Percentiles rank a stretch among this genome's conserved stretches.
These are phyloP conservation scores for Debaryomyces subglobosus DNA, from an alignment of 1,139 yeast species.

Conservation along the genomic window DNA sequence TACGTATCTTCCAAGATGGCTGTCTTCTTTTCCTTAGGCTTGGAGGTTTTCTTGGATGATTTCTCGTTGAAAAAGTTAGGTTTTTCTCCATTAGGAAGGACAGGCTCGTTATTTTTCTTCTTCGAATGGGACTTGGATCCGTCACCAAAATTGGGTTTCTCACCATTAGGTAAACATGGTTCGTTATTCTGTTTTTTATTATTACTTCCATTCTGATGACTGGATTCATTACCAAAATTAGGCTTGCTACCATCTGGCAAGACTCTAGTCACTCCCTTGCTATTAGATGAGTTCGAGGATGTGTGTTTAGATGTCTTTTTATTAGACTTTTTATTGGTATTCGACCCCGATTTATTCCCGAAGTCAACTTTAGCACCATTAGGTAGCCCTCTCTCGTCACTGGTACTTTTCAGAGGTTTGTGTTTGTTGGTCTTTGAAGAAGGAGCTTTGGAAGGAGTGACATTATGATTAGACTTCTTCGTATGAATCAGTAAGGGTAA, in stretches of 20 bases:
- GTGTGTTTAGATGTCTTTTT: constrained; percentile 10
- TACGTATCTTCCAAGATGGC: constrained; percentile 36
- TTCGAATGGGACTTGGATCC: constrained; percentile 10
- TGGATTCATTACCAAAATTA: constrained; percentile 16
- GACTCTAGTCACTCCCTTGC: constrained; percentile 7
- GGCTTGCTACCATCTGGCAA: constrained; percentile 20
- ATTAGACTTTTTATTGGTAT: constrained; percentile 11
- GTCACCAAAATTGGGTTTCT: constrained; percentile 32
- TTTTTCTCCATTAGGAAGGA: constrained; percentile 24
- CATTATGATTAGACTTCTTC: constrained; percentile 8
- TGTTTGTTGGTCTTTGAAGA: constrained; percentile 18
- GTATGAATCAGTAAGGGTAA: constrained; percentile 31
- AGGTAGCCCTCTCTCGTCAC: constrained; percentile 36
- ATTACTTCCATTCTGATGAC: background rate
- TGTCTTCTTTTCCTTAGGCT: constrained; percentile 21
- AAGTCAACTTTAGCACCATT: constrained; percentile 48
- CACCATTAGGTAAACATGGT: constrained; percentile 35
- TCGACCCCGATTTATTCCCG: constrained; percentile 26
- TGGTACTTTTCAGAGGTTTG: constrained; percentile 21
- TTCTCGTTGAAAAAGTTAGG: constrained; percentile 22
- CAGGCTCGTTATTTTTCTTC: constrained; percentile 13
- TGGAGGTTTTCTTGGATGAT: constrained; percentile 14
- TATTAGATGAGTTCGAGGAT: constrained; percentile 1
- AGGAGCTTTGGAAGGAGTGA: constrained; percentile 1
- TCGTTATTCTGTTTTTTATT: constrained; percentile 9